These are phyloP conservation scores for Phytopythium aichiense DNA, from an alignment of 352 stramenopile species.

Conservation along the genomic window DNA sequence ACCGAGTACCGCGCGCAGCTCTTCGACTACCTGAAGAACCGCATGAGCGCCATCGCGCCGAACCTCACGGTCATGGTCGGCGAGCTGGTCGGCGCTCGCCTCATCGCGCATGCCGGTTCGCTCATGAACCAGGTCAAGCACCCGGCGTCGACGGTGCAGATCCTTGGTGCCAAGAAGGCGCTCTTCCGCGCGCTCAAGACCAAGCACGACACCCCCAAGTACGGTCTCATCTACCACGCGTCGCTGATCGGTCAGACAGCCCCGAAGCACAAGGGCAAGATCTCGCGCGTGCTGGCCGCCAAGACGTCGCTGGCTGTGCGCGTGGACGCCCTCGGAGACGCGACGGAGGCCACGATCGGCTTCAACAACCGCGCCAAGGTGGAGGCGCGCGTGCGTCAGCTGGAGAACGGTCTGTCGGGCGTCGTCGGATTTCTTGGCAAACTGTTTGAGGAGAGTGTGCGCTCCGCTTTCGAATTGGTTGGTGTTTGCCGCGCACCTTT, in stretches of 20 bases:
- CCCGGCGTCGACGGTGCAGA: conserved; percentile 98
- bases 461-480: too few relatives aligned
- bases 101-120: conserved; percentile 99
- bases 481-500: too few relatives aligned
- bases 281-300: conserved; percentile 96
- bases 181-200: conserved; percentile 99
- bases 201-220: conserved; percentile 99
- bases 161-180: conserved; percentile 99
- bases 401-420: conserved; percentile 93
- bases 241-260: conserved; percentile 98
- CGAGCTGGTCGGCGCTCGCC: conserved; percentile 97
- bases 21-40: conserved; percentile 99
- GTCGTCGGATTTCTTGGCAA: conserved; percentile 36
- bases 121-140: conserved; percentile 99
- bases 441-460: too few relatives aligned
- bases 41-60: conserved; percentile 99
- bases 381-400: conserved; percentile 95
- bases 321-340: conserved; percentile 98
- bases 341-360: conserved; percentile 94
- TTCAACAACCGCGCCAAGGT: conserved; percentile 98
- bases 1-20: conserved; percentile 94
- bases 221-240: conserved; percentile 99
- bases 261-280: conserved; percentile 99
- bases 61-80: conserved; percentile 99
- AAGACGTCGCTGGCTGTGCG: conserved; percentile 98